Conservation (phyloP, 805 yeast species). For the Saccharomyces kudriavzevii region DNA sequence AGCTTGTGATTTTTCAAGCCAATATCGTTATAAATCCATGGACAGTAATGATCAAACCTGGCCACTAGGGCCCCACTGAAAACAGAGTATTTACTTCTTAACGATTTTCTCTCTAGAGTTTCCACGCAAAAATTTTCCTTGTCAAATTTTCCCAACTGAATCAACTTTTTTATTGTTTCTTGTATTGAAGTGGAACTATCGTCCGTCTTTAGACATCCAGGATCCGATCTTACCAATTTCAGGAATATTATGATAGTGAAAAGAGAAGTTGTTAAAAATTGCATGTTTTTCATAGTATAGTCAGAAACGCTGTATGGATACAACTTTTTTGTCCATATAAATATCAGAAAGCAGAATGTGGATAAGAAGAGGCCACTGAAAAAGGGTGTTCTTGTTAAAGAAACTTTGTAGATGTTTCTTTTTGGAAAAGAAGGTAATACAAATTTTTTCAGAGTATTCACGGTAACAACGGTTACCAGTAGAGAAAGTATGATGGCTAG, state of each 20-base stretch:
- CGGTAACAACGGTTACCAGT: constrained; percentile 11
- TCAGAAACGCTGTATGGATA: constrained; percentile 43
- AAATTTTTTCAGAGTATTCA: constrained; percentile 29
- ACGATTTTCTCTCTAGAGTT: constrained; percentile 67
- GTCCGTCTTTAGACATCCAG: constrained; percentile 68
- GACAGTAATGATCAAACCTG: constrained; percentile 86
- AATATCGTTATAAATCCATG: constrained; percentile 86
- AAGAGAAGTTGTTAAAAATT: neutral
- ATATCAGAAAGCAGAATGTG: constrained; percentile 54
- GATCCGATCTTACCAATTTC: constrained; percentile 61
- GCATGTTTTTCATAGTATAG: constrained; percentile 32
- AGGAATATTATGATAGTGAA: constrained; percentile 16
- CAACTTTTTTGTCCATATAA: constrained; percentile 46
- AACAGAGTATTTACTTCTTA: constrained; percentile 69
- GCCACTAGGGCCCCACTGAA: constrained; percentile 56
- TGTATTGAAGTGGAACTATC: constrained; percentile 37
- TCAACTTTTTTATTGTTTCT: constrained; percentile 46
- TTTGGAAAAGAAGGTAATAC: constrained; percentile 36
- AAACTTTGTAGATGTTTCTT: constrained; percentile 7
- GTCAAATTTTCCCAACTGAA: constrained; percentile 57
- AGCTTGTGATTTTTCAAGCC: constrained; percentile 82
- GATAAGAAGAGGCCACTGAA: constrained; percentile 76
- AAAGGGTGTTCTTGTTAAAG: constrained; percentile 63
- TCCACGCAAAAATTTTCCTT: constrained; percentile 69
- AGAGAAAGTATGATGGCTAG: constrained; percentile 22